Conservation (phyloP, 768 basidiomycete genomes). For the Auriscalpium orientale region DNA sequence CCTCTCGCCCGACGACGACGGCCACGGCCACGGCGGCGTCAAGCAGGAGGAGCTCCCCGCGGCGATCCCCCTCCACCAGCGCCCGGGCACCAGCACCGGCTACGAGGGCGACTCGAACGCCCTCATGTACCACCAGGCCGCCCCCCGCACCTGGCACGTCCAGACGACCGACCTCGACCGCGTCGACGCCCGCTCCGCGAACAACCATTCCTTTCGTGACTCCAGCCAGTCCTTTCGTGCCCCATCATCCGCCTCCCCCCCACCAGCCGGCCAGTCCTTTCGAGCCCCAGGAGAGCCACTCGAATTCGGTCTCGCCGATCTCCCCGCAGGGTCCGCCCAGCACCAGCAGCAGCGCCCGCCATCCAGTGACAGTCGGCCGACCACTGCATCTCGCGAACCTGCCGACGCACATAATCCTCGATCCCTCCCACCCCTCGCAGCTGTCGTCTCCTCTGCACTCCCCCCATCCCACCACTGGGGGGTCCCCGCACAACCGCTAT, state of each 20-base stretch:
- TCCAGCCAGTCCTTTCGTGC: slow-evolving; percentile 76
- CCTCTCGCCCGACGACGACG: slow-evolving; percentile 6
- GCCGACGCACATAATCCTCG: slow-evolving; percentile 25
- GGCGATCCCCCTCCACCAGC: slow-evolving; percentile 26
- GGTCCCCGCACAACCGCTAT: slow-evolving; percentile 33
- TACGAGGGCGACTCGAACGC: slow-evolving; percentile 45
- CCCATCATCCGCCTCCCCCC: slow-evolving; percentile 36
- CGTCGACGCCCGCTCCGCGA: slow-evolving; percentile 29
- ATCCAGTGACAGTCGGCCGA: slow-evolving; percentile 43
- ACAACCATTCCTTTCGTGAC: slow-evolving; percentile 70
- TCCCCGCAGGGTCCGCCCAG: slow-evolving; percentile 14
- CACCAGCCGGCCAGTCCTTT: slow-evolving; percentile 53
- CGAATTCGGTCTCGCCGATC: slow-evolving; percentile 36
- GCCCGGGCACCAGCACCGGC: slow-evolving; percentile 68
- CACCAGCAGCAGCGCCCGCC: slow-evolving; percentile 32
- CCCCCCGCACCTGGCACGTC: slow-evolving; percentile 28
- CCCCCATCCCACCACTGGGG: slow-evolving; percentile 15
- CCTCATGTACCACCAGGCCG: slow-evolving; percentile 21
- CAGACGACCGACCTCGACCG: slow-evolving; percentile 33
- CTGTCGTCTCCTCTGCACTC: slow-evolving; percentile 71
- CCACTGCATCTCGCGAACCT: slow-evolving; percentile 42
- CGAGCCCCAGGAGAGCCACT: slow-evolving; percentile 46
- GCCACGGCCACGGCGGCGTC: slow-evolving; percentile 22
- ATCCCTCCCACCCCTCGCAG: slow-evolving; percentile 67
- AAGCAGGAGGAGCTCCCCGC: slow-evolving; percentile 35